Evolutionary conservation across 305 asterid species (phyloP).

Genomic region (Lippia alba): DNA sequence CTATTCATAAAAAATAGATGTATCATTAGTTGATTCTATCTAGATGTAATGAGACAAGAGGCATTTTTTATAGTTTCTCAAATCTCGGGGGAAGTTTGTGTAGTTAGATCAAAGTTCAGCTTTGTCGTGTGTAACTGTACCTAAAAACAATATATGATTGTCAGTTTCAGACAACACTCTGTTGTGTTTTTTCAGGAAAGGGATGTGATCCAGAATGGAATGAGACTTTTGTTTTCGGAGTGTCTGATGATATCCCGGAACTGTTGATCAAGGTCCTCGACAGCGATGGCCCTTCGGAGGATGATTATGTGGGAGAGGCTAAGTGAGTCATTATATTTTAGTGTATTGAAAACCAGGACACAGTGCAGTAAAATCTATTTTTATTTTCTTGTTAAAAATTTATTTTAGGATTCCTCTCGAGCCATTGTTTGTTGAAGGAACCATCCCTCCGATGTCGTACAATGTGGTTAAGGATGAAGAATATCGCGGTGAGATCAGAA

Average conservation of each 20-base stretch:
- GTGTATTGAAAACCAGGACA: neutral
- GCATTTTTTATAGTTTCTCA: too few species aligned
- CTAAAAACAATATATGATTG: neutral
- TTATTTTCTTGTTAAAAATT: neutral
- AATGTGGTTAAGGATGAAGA: conserved; percentile 54
- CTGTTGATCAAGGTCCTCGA: conserved; percentile 47
- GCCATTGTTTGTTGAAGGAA: conserved; percentile 44
- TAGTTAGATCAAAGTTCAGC: too few species aligned
- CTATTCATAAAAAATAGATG: too few species aligned
- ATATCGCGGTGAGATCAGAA: conserved; percentile 48
- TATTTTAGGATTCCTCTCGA: conserved; percentile 47
- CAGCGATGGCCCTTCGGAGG: conserved; percentile 41
- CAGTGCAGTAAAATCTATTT: too few species aligned
- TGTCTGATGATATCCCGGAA: conserved; percentile 44
- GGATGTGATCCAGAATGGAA: conserved; percentile 61
- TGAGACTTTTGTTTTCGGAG: conserved; percentile 43
- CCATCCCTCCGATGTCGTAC: conserved; percentile 43
- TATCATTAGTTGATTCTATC: too few species aligned
- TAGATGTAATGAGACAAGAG: too few species aligned
- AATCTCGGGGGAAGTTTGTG: too few species aligned
- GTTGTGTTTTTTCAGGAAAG: conserved; percentile 37
- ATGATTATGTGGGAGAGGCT: conserved; percentile 57
- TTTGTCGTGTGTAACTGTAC: too few species aligned
- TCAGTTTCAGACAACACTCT: neutral
- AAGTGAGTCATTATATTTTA: conserved; percentile 26